Percentiles rank a stretch among this genome's conserved stretches.
These are phyloP conservation scores for Xylaria sp. DNA, from an alignment of 2,329 filamentous ascomycete genomes.

Conservation along the genomic window DNA sequence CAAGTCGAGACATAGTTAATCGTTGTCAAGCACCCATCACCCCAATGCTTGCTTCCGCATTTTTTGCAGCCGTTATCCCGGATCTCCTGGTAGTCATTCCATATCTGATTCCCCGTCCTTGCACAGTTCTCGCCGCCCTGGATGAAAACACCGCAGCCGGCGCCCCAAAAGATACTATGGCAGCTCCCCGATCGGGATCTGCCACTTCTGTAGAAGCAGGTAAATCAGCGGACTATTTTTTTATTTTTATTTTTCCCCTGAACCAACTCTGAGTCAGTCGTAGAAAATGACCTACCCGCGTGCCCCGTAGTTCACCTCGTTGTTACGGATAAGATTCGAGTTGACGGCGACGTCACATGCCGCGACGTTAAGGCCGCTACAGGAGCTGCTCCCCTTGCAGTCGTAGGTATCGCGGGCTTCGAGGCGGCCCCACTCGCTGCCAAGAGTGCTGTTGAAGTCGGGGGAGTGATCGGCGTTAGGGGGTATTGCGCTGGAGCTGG, in stretches of 20 bases:
- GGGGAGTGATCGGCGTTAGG: no score
- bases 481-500: no score
- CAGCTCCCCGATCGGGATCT: constrained; percentile 10
- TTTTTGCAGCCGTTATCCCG: constrained; percentile 11
- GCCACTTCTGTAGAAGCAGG: constrained; percentile 8
- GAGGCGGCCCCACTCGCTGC: no score
- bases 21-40: constrained; percentile 10
- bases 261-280: no score
- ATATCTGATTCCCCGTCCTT: constrained; percentile 18
- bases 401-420: constrained; percentile 1
- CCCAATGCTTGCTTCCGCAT: constrained; percentile 23
- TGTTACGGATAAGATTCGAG: constrained; percentile 7
- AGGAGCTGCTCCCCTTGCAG: constrained; percentile 20
- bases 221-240: no score
- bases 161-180: constrained; percentile 9
- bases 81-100: constrained; percentile 24
- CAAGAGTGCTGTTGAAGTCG: no score
- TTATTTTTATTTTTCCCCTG: no score
- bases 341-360: constrained; percentile 19
- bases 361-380: constrained; percentile 3
- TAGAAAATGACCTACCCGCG: constrained; percentile 9
- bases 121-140: constrained; percentile 4
- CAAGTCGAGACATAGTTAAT: constrained; percentile 10
- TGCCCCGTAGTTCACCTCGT: constrained; percentile 16
- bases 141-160: constrained; percentile 17